Conservation (phyloP, 345 rosid genomes). For the Salix koriyanagi region DNA sequence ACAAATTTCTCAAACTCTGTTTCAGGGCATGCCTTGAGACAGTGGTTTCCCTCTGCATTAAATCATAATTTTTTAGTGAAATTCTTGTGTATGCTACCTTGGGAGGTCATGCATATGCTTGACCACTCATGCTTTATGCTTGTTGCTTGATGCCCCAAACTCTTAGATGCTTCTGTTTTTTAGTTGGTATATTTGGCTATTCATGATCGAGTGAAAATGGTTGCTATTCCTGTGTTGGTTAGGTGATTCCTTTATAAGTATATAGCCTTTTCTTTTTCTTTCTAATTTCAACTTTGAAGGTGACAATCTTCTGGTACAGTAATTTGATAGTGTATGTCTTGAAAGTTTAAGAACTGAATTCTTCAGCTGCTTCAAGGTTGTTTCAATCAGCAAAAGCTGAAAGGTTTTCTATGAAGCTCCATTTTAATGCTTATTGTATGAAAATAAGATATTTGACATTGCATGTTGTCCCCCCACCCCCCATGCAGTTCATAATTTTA, state of each 20-base stretch:
- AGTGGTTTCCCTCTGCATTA: not conserved
- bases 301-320: not conserved
- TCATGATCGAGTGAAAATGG: not conserved
- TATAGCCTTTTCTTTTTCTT: not conserved
- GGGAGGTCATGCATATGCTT: not conserved
- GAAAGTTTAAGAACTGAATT: not conserved
- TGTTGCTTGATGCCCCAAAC: not conserved
- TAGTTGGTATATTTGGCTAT: not conserved
- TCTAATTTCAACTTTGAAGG: not conserved
- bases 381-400: not conserved
- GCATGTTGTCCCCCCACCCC: not conserved
- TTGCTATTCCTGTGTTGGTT: not conserved
- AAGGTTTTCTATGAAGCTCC: not conserved
- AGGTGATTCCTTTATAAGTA: not conserved
- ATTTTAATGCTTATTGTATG: not conserved
- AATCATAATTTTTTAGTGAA: not conserved
- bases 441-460: not conserved
- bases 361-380: not conserved
- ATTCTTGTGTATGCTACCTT: not conserved
- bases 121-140: not conserved
- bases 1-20: not conserved
- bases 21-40: not conserved
- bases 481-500: conserved; percentile 1
- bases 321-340: not conserved
- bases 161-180: not conserved